A percentile compares a stretch with the other conserved stretches of the same genome.
Evolutionary conservation across 345 rosid species (phyloP).

Genomic region (Rhodamnia argentea): DNA sequence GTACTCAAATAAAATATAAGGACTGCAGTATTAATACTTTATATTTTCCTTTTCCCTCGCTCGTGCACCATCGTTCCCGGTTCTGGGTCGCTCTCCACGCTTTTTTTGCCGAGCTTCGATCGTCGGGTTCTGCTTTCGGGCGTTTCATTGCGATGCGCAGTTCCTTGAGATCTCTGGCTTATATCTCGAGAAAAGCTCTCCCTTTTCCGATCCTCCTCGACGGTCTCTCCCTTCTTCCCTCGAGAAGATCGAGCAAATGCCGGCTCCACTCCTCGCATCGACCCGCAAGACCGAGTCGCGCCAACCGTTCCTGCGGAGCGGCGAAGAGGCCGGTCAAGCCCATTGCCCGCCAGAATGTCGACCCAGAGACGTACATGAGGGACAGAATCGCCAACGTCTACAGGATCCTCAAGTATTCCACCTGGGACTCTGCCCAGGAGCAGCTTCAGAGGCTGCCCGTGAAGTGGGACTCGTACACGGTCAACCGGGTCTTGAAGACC

Average conservation of each 20-base stretch:
- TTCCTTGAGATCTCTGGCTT: background rate
- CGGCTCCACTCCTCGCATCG: background rate
- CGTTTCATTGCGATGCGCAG: background rate
- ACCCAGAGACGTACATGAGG: constrained; percentile 39
- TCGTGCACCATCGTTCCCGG: too few species aligned
- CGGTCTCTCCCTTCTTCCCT: background rate
- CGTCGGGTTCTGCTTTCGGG: too few species aligned
- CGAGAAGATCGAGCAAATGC: background rate
- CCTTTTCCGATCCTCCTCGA: background rate
- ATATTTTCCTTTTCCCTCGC: too few species aligned
- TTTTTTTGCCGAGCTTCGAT: too few species aligned
- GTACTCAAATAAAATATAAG: too few species aligned
- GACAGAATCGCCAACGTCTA: constrained; percentile 41
- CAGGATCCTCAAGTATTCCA: constrained; percentile 54
- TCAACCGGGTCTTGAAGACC: constrained; percentile 66
- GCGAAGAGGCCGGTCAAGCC: background rate
- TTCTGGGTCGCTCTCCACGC: too few species aligned
- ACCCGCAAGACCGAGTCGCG: background rate
- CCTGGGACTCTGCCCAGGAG: constrained; percentile 69
- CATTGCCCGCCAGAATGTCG: background rate
- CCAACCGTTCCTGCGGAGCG: background rate
- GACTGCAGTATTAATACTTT: too few species aligned
- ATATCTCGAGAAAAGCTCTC: background rate
- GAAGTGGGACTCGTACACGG: constrained; percentile 75
- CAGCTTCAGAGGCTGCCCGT: constrained; percentile 32